Evolutionary conservation across 148 eudicot species (phyloP).

Genomic region (Vaccinium macrocarpon): DNA sequence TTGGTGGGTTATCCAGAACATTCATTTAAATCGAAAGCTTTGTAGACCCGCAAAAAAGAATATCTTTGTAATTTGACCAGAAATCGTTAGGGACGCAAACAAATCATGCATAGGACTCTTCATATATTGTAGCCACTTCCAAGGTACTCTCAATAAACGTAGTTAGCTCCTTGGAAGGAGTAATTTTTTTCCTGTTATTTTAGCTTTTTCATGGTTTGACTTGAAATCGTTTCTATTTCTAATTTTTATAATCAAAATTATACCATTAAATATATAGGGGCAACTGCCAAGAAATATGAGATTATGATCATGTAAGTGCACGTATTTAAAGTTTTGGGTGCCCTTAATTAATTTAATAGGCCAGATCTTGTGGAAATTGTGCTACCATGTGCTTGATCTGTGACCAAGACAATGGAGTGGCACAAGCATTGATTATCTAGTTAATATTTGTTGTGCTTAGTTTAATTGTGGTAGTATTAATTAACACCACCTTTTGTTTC

Average conservation of each 20-base stretch:
- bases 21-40: neutral
- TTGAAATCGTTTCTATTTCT: neutral
- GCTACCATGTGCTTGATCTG: neutral
- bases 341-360: neutral
- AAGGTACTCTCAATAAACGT: neutral
- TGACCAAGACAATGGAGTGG: neutral
- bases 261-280: neutral
- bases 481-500: neutral
- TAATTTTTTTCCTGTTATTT: neutral
- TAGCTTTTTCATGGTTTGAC: constrained; percentile 2
- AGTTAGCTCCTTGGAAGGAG: neutral
- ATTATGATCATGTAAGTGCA: neutral
- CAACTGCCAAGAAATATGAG: neutral
- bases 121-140: neutral
- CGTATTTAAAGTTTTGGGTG: neutral
- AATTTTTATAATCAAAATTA: neutral
- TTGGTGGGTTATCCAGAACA: too few species aligned
- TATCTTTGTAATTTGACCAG: too few species aligned
- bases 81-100: neutral
- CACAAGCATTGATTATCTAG: neutral
- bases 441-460: neutral
- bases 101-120: neutral
- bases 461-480: neutral
- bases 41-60: neutral
- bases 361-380: neutral